Conservation (phyloP, 1,284 basidiomycete species). For the Cryptococcus sp. region DNA sequence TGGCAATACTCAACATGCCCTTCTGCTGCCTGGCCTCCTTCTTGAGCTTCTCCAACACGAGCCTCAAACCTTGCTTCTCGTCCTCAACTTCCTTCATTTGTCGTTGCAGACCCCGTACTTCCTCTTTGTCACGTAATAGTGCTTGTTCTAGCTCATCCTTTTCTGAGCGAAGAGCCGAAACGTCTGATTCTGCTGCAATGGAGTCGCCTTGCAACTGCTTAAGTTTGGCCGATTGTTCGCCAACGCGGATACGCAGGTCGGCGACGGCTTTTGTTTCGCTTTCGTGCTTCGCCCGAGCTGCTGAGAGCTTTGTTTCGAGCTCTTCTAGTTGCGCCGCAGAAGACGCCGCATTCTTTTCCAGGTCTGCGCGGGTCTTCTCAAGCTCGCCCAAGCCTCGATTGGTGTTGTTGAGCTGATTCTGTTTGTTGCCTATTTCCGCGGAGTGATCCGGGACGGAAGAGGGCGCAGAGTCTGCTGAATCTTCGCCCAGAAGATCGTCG, state of each 20-base stretch:
- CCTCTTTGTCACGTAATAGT: conserved; percentile 90
- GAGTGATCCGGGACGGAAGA: conserved; percentile 50
- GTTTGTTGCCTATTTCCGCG: conserved; percentile 77
- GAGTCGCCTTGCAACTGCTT: conserved; percentile 74
- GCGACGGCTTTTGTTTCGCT: conserved; percentile 75
- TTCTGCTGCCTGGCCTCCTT: conserved; percentile 96
- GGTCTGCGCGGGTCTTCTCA: conserved; percentile 42
- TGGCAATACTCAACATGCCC: conserved; percentile 88
- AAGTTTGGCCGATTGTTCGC: conserved; percentile 74
- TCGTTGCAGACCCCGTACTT: conserved; percentile 80
- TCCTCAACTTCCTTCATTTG: conserved; percentile 80
- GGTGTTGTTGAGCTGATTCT: conserved; percentile 81
- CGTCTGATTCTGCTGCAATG: conserved; percentile 87
- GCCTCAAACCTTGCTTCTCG: conserved; percentile 71
- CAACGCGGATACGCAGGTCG: conserved; percentile 70
- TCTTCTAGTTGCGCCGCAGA: conserved; percentile 62
- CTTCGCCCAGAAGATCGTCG: conserved; percentile 49
- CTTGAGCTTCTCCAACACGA: conserved; percentile 80
- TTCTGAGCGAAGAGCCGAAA: conserved; percentile 84
- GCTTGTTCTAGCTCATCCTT: conserved; percentile 89
- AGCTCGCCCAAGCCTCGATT: conserved; percentile 54
- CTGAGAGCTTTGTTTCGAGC: conserved; percentile 51
- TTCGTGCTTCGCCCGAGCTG: conserved; percentile 69
- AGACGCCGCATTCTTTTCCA: conserved; percentile 56
- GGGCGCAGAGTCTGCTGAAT: conserved; percentile 22